phyloP scores from a whole-genome alignment of 345 rosid species.

The Clausena lansium region DNA sequence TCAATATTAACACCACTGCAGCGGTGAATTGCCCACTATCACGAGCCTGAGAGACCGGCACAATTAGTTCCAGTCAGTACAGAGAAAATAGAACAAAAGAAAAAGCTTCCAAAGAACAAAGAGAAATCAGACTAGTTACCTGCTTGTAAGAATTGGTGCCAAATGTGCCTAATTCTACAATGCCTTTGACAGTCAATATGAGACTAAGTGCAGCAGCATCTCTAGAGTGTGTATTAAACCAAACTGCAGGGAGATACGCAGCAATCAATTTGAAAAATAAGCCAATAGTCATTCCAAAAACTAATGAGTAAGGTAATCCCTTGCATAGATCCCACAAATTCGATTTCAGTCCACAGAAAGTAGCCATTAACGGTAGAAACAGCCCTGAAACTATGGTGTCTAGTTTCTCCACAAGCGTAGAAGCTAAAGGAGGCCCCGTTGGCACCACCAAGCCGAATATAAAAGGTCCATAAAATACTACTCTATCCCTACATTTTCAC shows the following conservation, averaged over 20 bases:
- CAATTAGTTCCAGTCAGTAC: neutral
- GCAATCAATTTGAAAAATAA: neutral
- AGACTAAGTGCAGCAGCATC: conserved; percentile 22
- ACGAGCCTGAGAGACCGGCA: neutral
- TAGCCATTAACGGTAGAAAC: conserved; percentile 25
- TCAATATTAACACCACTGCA: conserved; percentile 7
- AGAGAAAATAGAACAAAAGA: neutral
- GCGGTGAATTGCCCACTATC: neutral
- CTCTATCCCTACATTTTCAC: conserved; percentile 28
- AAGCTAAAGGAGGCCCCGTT: conserved; percentile 36
- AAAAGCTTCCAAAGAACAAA: neutral
- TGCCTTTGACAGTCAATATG: conserved; percentile 26
- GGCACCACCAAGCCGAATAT: conserved; percentile 31
- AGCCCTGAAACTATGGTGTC: conserved; percentile 25
- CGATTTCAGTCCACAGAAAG: conserved; percentile 15
- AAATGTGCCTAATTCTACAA: conserved; percentile 22
- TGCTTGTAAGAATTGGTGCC: neutral
- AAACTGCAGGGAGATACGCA: conserved; percentile 1
- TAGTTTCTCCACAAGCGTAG: conserved; percentile 19
- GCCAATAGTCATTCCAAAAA: conserved; percentile 7
- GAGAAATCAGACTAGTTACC: neutral
- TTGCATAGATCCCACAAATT: conserved; percentile 11
- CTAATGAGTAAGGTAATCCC: neutral
- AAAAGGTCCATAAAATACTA: conserved; percentile 26
- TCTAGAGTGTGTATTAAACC: conserved; percentile 1